Conservation (phyloP, 1,284 basidiomycete species). For the Moniliophthora roreri region DNA sequence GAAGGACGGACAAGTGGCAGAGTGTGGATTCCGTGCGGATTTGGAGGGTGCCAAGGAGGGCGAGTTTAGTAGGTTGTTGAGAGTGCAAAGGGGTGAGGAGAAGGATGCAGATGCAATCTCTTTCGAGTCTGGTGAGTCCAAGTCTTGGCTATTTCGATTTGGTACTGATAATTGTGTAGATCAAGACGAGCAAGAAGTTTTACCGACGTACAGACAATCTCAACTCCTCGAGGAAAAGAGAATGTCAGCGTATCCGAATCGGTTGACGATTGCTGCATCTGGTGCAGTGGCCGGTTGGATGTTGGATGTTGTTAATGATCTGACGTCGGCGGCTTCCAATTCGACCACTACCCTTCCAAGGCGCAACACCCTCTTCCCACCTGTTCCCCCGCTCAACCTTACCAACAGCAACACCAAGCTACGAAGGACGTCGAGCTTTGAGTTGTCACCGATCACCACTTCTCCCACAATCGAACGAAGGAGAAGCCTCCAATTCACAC, state of each 20-base stretch:
- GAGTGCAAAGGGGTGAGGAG: conserved; percentile 15
- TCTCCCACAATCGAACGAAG: conserved; percentile 33
- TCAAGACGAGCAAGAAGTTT: background rate
- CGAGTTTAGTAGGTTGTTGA: conserved; percentile 59
- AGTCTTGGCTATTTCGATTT: no score
- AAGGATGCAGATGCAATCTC: background rate
- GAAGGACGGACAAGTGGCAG: conserved; percentile 77
- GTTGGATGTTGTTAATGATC: conserved; percentile 71
- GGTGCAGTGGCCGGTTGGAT: conserved; percentile 66
- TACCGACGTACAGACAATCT: conserved; percentile 3
- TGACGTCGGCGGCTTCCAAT: conserved; percentile 36
- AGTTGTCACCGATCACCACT: background rate
- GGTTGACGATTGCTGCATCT: conserved; percentile 7
- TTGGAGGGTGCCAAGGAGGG: conserved; percentile 54
- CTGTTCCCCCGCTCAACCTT: conserved; percentile 17
- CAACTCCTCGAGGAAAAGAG: conserved; percentile 7
- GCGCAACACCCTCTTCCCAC: conserved; percentile 29
- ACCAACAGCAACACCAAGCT: background rate
- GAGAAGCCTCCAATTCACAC: conserved; percentile 63
- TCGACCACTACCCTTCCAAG: conserved; percentile 6
- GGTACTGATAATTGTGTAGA: background rate
- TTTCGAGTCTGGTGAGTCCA: background rate
- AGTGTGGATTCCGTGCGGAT: conserved; percentile 85
- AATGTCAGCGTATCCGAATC: conserved; percentile 21
- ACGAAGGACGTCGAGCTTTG: background rate